These are phyloP conservation scores for Eutrema heterophyllum DNA, from an alignment of 345 rosid genomes.

Conservation along the genomic window DNA sequence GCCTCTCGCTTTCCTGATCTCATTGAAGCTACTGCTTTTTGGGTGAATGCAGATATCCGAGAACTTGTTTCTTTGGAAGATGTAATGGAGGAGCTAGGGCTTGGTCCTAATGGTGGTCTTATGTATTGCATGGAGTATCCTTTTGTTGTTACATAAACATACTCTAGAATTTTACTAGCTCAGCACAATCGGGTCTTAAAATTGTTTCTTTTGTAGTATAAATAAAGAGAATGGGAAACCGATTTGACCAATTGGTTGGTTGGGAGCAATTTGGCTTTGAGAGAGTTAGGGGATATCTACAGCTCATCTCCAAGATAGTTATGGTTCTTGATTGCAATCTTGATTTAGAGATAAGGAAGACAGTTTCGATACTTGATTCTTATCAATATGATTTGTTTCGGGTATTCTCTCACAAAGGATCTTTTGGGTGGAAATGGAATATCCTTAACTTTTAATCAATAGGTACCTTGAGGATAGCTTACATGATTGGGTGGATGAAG, in stretches of 20 bases:
- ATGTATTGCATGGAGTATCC: slow-evolving; percentile 98
- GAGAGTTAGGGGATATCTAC: too few relatives aligned
- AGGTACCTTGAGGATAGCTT: slow-evolving; percentile 77
- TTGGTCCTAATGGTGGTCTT: slow-evolving; percentile 93
- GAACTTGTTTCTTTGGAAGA: slow-evolving; percentile 84
- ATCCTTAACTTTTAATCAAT: slow-evolving; percentile 43
- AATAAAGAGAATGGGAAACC: too few relatives aligned
- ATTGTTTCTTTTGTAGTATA: not conserved
- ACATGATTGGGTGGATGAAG: slow-evolving; percentile 85
- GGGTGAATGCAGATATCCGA: slow-evolving; percentile 62
- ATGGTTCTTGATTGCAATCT: too few relatives aligned
- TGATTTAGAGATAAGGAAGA: too few relatives aligned
- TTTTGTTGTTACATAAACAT: slow-evolving; percentile 1
- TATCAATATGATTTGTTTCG: not conserved
- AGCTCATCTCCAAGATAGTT: too few relatives aligned
- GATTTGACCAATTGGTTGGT: too few relatives aligned
- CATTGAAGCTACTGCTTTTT: not conserved
- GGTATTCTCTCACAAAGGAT: not conserved
- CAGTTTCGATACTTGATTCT: too few relatives aligned
- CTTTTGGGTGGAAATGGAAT: not conserved
- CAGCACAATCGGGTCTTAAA: not conserved
- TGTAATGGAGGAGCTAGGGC: slow-evolving; percentile 85
- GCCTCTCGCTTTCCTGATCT: not conserved
- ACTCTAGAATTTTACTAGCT: not conserved
- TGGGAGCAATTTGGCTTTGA: too few relatives aligned